phyloP scores from a whole-genome alignment of 805 yeast genomes.

The Lachancea waltii region DNA sequence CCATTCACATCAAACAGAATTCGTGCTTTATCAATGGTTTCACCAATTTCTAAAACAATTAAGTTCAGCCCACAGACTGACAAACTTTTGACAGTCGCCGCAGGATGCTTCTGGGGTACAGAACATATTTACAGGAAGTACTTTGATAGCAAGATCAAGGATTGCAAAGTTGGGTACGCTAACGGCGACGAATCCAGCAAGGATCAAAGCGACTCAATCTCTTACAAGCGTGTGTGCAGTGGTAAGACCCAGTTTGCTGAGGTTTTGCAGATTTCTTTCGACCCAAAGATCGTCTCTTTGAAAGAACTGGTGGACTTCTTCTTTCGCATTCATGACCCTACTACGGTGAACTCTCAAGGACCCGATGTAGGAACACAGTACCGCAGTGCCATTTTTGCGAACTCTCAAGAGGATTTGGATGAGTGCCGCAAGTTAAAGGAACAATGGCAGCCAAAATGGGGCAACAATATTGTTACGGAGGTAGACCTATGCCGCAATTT shows the following conservation, averaged over 20 bases:
- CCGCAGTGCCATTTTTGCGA: slow-evolving; percentile 73
- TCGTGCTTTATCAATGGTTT: slow-evolving; percentile 12
- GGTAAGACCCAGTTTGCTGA: slow-evolving; percentile 79
- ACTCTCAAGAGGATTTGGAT: slow-evolving; percentile 39
- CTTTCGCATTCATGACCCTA: slow-evolving; percentile 92
- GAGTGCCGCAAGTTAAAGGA: slow-evolving; percentile 43
- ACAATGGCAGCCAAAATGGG: slow-evolving; percentile 64
- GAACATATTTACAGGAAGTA: slow-evolving; percentile 76
- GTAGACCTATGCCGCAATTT: slow-evolving; percentile 63
- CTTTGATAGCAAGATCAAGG: slow-evolving; percentile 55
- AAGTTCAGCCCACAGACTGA: slow-evolving; percentile 40
- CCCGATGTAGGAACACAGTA: slow-evolving; percentile 87
- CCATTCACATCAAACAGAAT: too few relatives aligned
- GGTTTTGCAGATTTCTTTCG: slow-evolving; percentile 74
- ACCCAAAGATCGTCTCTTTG: slow-evolving; percentile 56
- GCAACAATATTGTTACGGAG: slow-evolving; percentile 58
- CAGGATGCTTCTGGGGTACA: slow-evolving; percentile 84
- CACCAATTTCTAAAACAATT: slow-evolving; percentile 35
- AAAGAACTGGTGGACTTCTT: slow-evolving; percentile 71
- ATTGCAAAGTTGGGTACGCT: slow-evolving; percentile 82
- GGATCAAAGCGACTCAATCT: slow-evolving; percentile 24
- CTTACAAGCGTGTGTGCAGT: slow-evolving; percentile 67
- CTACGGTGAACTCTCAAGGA: slow-evolving; percentile 77
- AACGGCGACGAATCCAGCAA: slow-evolving; percentile 60
- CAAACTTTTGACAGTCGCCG: slow-evolving; percentile 53